Base-by-base conservation (phyloP, 1,284 basidiomycete species). In the Boletus mariae region DNA sequence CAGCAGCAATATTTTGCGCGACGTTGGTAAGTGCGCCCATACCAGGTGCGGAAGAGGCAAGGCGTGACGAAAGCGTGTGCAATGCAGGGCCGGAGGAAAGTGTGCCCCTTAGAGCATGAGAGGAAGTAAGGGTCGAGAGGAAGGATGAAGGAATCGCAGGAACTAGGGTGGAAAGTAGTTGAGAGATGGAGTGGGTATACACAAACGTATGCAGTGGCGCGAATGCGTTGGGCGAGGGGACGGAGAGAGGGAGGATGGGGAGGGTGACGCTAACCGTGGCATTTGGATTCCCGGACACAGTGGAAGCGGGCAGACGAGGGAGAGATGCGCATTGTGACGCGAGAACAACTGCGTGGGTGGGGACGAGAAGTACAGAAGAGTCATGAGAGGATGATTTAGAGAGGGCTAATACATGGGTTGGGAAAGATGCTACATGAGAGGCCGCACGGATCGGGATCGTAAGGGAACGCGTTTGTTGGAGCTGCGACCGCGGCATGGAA, bases 191-290 rank as follows among this genome's bases (percentile, higher is more conserved):
- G 67, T 84, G 83, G 12, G 78, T 78, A 69, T 90, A 86, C 61
- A 90, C 75, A 72, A 79, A 90, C 7, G 74, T 65, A 69, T 84
- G 81, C 44, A 89, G 72, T 50, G 85, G 70, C 20, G 79, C 68
- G 70, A 88, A 89, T 1, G 85, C 84, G 4, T 78, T 76, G 1
- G 85, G 82, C 31, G 82, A 83, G 3, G 87, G 87, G 13, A 90
- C 75, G 4, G 80, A 74, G 56, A 90, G 73, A 4, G 83, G 83
- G 38, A 90, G 74, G 42, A 89, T 74, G 44, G 86, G 86, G 11
- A 89, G 72, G 25, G 76, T 74, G 49, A 79, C 59, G 17, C 61
- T 67, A 32, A 54, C 63, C 17, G 69, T 65, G 5, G 72, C 70
- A 32, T 68, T 66, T 4, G 75, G 63, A 17, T 70, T 66, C 10